Base-by-base conservation (phyloP, 2,329 filamentous ascomycete genomes). In the Aspergillus glaucus region DNA sequence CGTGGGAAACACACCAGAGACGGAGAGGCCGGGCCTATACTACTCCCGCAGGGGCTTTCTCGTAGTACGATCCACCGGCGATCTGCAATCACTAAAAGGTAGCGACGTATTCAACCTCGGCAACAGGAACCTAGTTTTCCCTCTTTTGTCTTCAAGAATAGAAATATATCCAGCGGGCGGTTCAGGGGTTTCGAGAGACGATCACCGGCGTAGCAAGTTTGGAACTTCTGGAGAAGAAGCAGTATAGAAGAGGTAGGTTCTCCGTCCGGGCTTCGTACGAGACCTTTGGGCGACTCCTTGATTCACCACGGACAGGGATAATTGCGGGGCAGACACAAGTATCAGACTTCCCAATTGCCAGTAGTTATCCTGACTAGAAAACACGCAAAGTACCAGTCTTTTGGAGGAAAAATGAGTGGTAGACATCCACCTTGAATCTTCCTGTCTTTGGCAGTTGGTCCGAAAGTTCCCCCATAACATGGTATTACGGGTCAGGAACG, bases 361-460 rank as follows among this genome's bases (percentile, higher is more conserved):
- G 26, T 28, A 10, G 26, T 30, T 30, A 30, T 30, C 10, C 26
- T 12, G 26, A 19, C 36, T 39, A 15, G 19, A 39, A 39, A 39
- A n/a, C 36, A 12, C 36, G n/a, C 36, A 17, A 15, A 39, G 12
- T 39, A 17, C 36, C n/a, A 39, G 15, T 6, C 36, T 39, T 12
- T 19, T 39, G n/a, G 36, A 39, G n/a, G 15, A 39, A 9, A 39
- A 30, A 30, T 30, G 26, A 30, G 10, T 12, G 3, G 9, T 12
- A 30, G 26, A 30, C 24, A 28, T 26, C 7, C 43, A 44, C 7
- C 17, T 6, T 15, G 14, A 44, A 21, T 22, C 4, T 32, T 21
- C 19, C 43, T 44, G 24, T 14, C 43, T 44, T 53, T 37, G 53
- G 56, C 50, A 56, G 50, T 55, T 53, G 51, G 46, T 46, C 54